Base-by-base conservation (phyloP, 768 basidiomycete species). In the Kondoa malvinella region DNA sequence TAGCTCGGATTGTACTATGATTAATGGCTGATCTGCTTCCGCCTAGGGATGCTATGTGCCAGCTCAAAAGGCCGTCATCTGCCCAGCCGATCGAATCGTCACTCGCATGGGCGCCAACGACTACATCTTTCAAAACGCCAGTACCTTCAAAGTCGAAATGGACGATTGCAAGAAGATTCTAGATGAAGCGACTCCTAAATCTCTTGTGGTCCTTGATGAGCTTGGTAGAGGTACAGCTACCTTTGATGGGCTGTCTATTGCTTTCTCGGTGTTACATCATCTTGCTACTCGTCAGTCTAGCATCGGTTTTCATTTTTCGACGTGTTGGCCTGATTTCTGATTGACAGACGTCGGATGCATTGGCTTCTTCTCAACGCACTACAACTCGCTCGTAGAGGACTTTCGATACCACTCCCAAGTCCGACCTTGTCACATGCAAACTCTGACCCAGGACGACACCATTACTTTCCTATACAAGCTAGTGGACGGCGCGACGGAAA, bases 181-280 rank as follows among this genome's bases (percentile, higher is more conserved):
- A n/a, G 21, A 17, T 21, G 87, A 96, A 75, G 91, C 91, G 4
- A 95, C 95, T 2, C 92, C 95, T 0, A 87, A 84, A 68, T 95
- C 94, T 0, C 76, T 99, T 63, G 92, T 97, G 67, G 92, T 99
- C 67, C 79, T 99, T 21, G 95, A 99, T 75, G 92, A 69, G 8
- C 33, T 61, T n/a, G 58, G 61, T 21, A n/a, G 64, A 12, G 58
- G 66, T 30, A 97, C 95, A 1, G 94, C 92, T 0, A 97, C 95
- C 27, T 77, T 90, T 85, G 95, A 99, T 77, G 95, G 94, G n/a
- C 91, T 96, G 89, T 91, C 92, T 4, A 96, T 97, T 72, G 94
- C 95, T 58, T 88, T 87, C 66, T 87, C 94, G 12, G 95, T 97
- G 16, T 77, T 97, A 25, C 95, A 99, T 76, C 85, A 94, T 75